phyloP scores from a whole-genome alignment of 2,329 filamentous ascomycete species.

The Coniochaeta sp. region DNA sequence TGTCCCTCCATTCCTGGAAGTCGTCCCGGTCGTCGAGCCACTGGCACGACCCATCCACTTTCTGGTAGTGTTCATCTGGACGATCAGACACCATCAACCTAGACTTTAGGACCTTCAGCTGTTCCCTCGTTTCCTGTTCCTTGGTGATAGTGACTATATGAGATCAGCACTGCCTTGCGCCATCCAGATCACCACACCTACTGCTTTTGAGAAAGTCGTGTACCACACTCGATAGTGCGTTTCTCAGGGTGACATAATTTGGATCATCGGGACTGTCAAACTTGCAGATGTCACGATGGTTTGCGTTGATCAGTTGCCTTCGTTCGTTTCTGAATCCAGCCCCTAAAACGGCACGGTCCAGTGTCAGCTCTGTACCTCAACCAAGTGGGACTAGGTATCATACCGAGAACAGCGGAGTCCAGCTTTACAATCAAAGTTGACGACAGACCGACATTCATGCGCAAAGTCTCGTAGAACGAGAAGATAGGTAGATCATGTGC shows the following conservation, averaged over 20 bases:
- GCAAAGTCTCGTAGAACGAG: conserved; percentile 27
- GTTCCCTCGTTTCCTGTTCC: conserved; percentile 4
- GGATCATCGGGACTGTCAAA: conserved; percentile 19
- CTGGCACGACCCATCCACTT: conserved; percentile 20
- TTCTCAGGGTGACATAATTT: conserved; percentile 18
- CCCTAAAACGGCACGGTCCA: conserved; percentile 3
- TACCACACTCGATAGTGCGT: conserved; percentile 14
- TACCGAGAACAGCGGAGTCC: conserved; percentile 24
- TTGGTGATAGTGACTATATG: conserved; percentile 6
- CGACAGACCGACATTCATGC: conserved; percentile 14
- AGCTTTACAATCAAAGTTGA: conserved; percentile 23
- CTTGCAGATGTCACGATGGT: conserved; percentile 25
- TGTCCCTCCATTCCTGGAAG: conserved; percentile 19
- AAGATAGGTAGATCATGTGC: conserved; percentile 18
- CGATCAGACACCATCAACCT: conserved; percentile 13
- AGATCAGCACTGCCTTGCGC: not conserved
- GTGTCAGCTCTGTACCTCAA: not conserved
- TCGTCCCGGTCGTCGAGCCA: conserved; percentile 21
- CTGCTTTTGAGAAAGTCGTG: conserved; percentile 13
- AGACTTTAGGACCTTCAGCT: conserved; percentile 10
- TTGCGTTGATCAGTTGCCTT: conserved; percentile 17
- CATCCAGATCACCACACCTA: not conserved
- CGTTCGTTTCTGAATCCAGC: conserved; percentile 16
- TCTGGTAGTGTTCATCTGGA: conserved; percentile 18
- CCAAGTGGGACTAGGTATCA: not conserved